A percentile compares a stretch with the other conserved stretches of the same genome.
Evolutionary conservation across 108 stramenopile species (phyloP).

Genomic region (Nitzschia sp.): DNA sequence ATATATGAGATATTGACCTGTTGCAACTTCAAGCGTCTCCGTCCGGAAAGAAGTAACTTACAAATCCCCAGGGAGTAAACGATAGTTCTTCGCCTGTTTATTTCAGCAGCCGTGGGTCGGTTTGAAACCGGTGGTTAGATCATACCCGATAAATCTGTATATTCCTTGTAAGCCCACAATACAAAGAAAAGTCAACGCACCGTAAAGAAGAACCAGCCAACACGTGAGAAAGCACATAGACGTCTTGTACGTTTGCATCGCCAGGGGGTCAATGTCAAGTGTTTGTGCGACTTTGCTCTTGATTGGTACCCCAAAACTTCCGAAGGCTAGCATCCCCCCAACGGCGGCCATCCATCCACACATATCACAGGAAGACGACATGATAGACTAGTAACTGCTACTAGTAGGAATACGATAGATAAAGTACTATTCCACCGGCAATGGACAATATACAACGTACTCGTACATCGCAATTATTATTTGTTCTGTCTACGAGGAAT

Average conservation of each 20-base stretch:
- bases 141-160: slow-evolving; percentile 1
- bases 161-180: background rate
- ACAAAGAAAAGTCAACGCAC: slow-evolving; percentile 3
- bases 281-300: slow-evolving; percentile 56
- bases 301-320: slow-evolving; percentile 85
- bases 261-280: slow-evolving; percentile 81
- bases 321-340: slow-evolving; percentile 64
- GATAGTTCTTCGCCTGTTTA: slow-evolving; percentile 41
- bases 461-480: too few species aligned
- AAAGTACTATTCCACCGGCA: too few species aligned
- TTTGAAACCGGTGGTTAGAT: too few species aligned
- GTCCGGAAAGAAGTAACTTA: too few species aligned
- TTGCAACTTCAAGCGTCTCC: too few species aligned
- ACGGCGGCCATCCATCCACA: slow-evolving; percentile 64
- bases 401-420: too few species aligned
- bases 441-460: too few species aligned
- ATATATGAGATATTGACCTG: too few species aligned
- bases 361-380: slow-evolving; percentile 27
- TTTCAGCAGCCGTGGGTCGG: too few species aligned
- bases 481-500: too few species aligned
- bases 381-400: too few species aligned
- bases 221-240: slow-evolving; percentile 71
- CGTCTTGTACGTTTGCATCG: slow-evolving; percentile 89
- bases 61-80: slow-evolving; percentile 82
- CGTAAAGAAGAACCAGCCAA: slow-evolving; percentile 44